Percentiles rank a stretch among this genome's conserved stretches.
Conservation (phyloP, 225 moss, liverwort and hornwort genomes). For the Marchantia paleacea region DNA sequence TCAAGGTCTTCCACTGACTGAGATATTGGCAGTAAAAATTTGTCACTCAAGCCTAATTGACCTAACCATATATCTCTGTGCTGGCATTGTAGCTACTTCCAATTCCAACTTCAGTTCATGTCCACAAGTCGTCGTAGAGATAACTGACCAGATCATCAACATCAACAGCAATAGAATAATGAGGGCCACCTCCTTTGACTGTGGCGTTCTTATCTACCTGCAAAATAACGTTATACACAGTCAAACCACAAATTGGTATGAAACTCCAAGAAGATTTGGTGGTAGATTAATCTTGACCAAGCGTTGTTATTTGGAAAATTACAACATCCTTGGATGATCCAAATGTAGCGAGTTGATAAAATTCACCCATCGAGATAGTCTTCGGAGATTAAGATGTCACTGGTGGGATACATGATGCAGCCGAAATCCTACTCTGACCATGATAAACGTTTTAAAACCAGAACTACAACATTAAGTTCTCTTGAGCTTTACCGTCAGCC, state of each 20-base stretch:
- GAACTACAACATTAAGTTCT: background rate
- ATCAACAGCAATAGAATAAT: conserved; percentile 64
- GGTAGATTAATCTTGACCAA: background rate
- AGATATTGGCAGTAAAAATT: background rate
- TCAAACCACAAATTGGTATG: background rate
- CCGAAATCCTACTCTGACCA: no score
- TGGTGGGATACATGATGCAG: no score
- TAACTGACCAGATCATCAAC: conserved; percentile 74
- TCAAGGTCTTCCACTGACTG: background rate
- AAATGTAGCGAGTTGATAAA: no score
- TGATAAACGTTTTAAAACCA: no score
- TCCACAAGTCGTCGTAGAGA: background rate
- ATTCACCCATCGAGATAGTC: no score
- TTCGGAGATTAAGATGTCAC: no score
- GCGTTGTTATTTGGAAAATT: background rate
- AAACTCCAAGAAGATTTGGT: background rate
- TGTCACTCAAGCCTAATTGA: background rate
- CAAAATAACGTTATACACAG: background rate
- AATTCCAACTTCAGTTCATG: background rate
- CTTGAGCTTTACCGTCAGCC: conserved; percentile 55
- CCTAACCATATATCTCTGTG: background rate
- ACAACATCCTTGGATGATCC: no score
- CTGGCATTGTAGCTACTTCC: no score
- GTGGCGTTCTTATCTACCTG: conserved; percentile 79
- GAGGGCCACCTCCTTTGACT: conserved; percentile 56